Evolutionary conservation across 2,329 filamentous ascomycete species (phyloP).

Genomic region (Aspergillus phoenicis): DNA sequence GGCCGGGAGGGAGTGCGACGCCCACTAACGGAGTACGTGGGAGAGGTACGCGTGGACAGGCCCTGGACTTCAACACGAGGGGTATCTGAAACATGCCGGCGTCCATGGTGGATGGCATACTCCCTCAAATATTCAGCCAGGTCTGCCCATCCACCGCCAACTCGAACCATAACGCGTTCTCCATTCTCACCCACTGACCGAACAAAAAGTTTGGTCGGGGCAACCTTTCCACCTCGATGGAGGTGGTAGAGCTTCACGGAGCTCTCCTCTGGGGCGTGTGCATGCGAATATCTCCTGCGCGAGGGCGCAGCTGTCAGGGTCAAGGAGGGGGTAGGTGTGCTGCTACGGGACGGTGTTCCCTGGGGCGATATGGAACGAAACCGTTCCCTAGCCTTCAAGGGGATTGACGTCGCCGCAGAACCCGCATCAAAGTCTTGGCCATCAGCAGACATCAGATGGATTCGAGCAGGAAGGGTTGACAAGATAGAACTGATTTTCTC

Average conservation of each 20-base stretch:
- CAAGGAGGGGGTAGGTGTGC: conserved; percentile 67
- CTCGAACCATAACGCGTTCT: conserved; percentile 95
- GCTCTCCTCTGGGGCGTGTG: conserved; percentile 54
- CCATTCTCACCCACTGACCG: conserved; percentile 86
- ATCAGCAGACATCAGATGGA: conserved; percentile 66
- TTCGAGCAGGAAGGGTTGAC: conserved; percentile 74
- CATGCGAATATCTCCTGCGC: conserved; percentile 38
- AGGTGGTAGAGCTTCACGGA: conserved; percentile 94
- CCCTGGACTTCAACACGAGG: conserved; percentile 59
- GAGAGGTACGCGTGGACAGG: conserved; percentile 39
- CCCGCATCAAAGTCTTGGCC: conserved; percentile 38
- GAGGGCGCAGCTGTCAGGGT: conserved; percentile 63
- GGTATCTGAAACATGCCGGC: conserved; percentile 62
- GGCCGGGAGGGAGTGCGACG: conserved; percentile 42
- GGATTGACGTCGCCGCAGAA: conserved; percentile 37
- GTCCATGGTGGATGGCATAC: conserved; percentile 88
- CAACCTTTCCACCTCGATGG: conserved; percentile 76
- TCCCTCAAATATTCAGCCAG: conserved; percentile 91
- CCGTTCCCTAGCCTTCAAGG: conserved; percentile 46
- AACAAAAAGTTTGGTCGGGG: conserved; percentile 93
- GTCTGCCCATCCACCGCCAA: conserved; percentile 98
- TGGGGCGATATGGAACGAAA: conserved; percentile 38
- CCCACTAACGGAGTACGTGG: conserved; percentile 33
- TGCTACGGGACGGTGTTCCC: conserved; percentile 46
- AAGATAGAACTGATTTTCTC: conserved; percentile 79